Conservation (phyloP, 441 rosid species). For the Populus hybrid region DNA sequence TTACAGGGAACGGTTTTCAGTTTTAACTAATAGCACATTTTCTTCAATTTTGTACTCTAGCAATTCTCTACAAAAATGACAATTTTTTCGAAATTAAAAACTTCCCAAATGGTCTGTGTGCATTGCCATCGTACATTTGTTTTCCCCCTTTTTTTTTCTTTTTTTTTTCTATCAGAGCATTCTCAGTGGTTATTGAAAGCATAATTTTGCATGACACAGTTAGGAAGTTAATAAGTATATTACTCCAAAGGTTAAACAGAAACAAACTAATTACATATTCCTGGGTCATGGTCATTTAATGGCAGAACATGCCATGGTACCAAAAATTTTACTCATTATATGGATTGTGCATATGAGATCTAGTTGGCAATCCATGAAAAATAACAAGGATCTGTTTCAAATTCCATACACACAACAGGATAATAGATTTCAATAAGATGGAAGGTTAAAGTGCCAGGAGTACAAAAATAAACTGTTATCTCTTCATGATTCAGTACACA, state of each 20-base stretch:
- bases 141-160: no score
- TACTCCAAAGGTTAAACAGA: not conserved
- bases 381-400: not conserved
- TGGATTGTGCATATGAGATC: not conserved
- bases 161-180: not conserved
- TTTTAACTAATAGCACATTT: not conserved
- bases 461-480: not conserved
- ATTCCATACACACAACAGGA: not conserved
- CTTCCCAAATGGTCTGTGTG: not conserved
- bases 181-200: not conserved
- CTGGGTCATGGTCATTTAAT: not conserved
- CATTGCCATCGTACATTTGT: not conserved
- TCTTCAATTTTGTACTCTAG: not conserved
- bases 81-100: not conserved
- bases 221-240: not conserved
- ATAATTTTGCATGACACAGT: not conserved
- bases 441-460: not conserved
- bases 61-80: not conserved
- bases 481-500: not conserved
- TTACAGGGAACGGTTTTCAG: not conserved
- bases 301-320: not conserved
- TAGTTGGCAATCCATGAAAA: not conserved
- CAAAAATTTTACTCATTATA: not conserved
- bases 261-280: not conserved
- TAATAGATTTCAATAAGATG: not conserved